Evolutionary conservation across 2,329 filamentous ascomycete genomes (phyloP).

Genomic region (Hypoxylon sp.): DNA sequence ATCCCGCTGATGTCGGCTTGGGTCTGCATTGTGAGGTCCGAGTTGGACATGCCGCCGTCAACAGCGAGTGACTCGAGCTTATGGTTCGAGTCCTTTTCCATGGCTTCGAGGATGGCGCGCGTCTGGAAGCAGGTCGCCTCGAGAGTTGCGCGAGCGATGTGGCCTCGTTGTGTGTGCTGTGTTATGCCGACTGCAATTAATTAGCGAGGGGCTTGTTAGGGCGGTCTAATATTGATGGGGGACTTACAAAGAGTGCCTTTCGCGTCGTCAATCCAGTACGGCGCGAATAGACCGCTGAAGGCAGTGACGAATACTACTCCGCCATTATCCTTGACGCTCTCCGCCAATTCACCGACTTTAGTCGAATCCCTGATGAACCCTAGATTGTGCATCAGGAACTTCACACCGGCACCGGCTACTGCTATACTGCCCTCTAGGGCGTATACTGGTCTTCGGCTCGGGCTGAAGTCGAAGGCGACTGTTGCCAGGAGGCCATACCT

Average conservation of each 20-base stretch:
- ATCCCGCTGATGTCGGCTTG: constrained; percentile 90
- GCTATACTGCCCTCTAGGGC: constrained; percentile 88
- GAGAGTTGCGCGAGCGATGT: constrained; percentile 89
- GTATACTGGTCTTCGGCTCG: constrained; percentile 74
- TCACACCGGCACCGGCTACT: constrained; percentile 84
- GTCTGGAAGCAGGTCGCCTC: constrained; percentile 95
- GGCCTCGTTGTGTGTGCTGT: constrained; percentile 85
- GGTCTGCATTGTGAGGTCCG: constrained; percentile 90
- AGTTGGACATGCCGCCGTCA: constrained; percentile 91
- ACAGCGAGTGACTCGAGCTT: constrained; percentile 82
- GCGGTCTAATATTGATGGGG: neutral
- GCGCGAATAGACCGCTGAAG: constrained; percentile 91
- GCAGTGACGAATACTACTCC: constrained; percentile 91
- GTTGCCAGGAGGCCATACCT: constrained; percentile 87
- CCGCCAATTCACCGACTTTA: constrained; percentile 67
- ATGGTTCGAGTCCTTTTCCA: constrained; percentile 88
- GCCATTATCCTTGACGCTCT: constrained; percentile 77
- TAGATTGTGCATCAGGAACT: constrained; percentile 78
- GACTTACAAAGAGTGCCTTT: constrained; percentile 84
- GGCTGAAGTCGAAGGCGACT: constrained; percentile 85
- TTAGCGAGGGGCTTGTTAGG: constrained; percentile 37
- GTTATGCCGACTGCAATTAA: constrained; percentile 78
- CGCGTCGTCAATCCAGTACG: constrained; percentile 95
- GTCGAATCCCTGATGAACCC: constrained; percentile 69
- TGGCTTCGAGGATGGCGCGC: constrained; percentile 90